Conservation (phyloP, 371 early-diverging fungal species). For the Funneliformis caledonium region DNA sequence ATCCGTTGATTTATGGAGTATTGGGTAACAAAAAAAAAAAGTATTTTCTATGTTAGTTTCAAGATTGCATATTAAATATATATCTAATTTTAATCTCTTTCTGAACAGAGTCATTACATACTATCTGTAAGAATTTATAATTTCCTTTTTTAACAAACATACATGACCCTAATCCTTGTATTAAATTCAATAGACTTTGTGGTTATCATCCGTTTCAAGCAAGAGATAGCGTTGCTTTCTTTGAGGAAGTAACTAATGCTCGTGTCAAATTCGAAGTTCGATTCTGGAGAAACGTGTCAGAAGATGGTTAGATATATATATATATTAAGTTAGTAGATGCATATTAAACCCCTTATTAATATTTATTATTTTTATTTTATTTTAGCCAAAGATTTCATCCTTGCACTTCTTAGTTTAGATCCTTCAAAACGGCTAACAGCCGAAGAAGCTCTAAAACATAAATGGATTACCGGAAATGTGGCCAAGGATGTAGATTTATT, state of each 20-base stretch:
- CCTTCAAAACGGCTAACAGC: slow-evolving; percentile 80
- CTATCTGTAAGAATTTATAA: neutral
- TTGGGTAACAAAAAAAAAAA: slow-evolving; percentile 51
- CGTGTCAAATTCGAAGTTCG: slow-evolving; percentile 76
- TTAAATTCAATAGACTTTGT: slow-evolving; percentile 53
- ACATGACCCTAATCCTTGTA: neutral
- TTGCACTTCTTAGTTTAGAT: slow-evolving; percentile 72
- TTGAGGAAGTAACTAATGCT: slow-evolving; percentile 66
- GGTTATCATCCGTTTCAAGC: slow-evolving; percentile 78
- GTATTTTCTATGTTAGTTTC: neutral
- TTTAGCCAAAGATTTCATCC: slow-evolving; percentile 91
- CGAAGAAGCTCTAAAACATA: slow-evolving; percentile 79
- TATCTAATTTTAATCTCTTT: neutral
- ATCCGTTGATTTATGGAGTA: slow-evolving; percentile 85
- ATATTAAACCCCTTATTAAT: neutral
- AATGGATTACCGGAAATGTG: slow-evolving; percentile 66
- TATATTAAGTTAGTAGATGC: neutral
- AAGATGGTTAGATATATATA: slow-evolving; percentile 54
- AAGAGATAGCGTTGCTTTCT: slow-evolving; percentile 62
- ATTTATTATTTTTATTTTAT: neutral
- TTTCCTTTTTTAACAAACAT: neutral
- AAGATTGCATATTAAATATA: neutral
- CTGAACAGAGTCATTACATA: slow-evolving; percentile 16
- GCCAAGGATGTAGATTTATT: slow-evolving; percentile 69
- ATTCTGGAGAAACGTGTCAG: slow-evolving; percentile 80